Percentiles rank a stretch among this genome's conserved stretches.
These are phyloP conservation scores for Trichoderma parareesei DNA, from an alignment of 495 filamentous ascomycete genomes.

Conservation along the genomic window DNA sequence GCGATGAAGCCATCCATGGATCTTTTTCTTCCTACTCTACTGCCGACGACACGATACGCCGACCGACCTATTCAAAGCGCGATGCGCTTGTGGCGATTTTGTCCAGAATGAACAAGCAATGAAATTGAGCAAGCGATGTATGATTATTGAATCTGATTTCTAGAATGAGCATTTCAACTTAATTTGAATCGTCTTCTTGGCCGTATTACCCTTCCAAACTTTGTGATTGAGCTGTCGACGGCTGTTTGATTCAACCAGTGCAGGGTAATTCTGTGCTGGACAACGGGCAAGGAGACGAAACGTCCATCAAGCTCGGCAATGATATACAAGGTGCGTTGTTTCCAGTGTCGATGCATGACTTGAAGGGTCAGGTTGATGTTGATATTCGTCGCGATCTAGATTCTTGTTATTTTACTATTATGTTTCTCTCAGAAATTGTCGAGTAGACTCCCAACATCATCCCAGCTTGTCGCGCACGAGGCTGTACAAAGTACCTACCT, in stretches of 20 bases:
- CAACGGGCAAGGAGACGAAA: too few relatives aligned
- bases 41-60: neutral
- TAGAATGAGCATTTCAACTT: neutral
- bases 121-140: slow-evolving; percentile 3
- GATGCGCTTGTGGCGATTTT: neutral
- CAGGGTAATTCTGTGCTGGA: neutral
- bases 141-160: neutral
- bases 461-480: neutral
- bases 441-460: neutral
- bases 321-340: too few relatives aligned
- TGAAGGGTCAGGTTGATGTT: too few relatives aligned
- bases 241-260: neutral
- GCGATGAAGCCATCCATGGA: neutral
- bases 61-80: neutral
- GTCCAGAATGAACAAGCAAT: neutral
- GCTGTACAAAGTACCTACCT: neutral
- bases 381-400: neutral
- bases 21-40: neutral
- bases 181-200: neutral
- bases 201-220: neutral
- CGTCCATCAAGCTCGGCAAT: too few relatives aligned
- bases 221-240: neutral
- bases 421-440: neutral
- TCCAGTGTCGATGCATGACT: too few relatives aligned
- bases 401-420: neutral